Percentiles rank a stretch among this genome's conserved stretches.
Conservation (phyloP, 495 filamentous ascomycete genomes). For the Melanomma pulvis-pyrius region DNA sequence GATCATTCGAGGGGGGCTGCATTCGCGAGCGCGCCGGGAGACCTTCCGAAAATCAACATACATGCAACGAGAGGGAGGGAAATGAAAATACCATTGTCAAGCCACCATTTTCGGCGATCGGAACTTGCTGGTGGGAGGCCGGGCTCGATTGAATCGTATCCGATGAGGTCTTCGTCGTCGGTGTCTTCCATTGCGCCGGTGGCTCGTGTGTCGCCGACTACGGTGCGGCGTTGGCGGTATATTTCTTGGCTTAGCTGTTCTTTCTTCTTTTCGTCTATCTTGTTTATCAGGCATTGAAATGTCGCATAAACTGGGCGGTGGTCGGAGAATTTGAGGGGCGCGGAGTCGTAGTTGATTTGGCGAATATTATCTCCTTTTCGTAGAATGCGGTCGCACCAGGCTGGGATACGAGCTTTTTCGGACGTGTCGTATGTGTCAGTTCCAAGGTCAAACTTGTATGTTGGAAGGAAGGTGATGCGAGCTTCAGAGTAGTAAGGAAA, state of each 20-base stretch:
- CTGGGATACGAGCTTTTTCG: constrained; percentile 91
- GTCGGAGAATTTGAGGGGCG: constrained; percentile 83
- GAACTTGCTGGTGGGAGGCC: constrained; percentile 88
- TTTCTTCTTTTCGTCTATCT: constrained; percentile 73
- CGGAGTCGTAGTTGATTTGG: constrained; percentile 78
- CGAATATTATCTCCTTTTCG: constrained; percentile 80
- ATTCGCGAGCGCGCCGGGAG: constrained; percentile 73
- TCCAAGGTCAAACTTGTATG: constrained; percentile 92
- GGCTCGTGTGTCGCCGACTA: constrained; percentile 54
- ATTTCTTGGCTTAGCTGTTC: constrained; percentile 69
- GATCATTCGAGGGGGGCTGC: constrained; percentile 61
- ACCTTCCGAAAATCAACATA: constrained; percentile 48
- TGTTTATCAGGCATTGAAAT: constrained; percentile 79
- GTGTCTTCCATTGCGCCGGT: constrained; percentile 52
- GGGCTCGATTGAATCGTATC: constrained; percentile 74
- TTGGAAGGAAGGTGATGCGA: constrained; percentile 81
- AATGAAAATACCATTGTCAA: constrained; percentile 66
- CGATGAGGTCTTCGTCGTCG: constrained; percentile 74
- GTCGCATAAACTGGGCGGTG: constrained; percentile 89
- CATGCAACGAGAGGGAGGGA: constrained; percentile 7
- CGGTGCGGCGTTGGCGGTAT: constrained; percentile 67
- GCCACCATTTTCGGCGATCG: constrained; percentile 90
- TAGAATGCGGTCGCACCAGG: constrained; percentile 94
- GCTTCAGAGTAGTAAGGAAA: constrained; percentile 93
- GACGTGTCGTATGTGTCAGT: constrained; percentile 89